A percentile compares a stretch with the other conserved stretches of the same genome.
Conservation (phyloP, 768 basidiomycete species). For the Melanogaster broomeanus region DNA sequence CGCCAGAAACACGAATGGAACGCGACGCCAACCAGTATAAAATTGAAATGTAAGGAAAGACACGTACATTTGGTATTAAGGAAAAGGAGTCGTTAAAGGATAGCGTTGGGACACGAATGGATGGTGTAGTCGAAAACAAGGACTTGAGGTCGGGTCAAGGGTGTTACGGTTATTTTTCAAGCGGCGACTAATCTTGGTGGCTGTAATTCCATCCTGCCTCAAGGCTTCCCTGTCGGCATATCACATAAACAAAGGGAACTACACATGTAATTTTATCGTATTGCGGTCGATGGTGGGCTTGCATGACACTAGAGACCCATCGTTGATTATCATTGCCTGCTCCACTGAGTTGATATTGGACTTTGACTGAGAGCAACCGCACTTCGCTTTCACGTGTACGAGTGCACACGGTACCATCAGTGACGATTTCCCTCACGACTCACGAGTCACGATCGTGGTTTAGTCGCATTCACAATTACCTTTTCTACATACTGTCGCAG, state of each 20-base stretch:
- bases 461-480: too few relatives aligned
- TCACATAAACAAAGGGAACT: too few relatives aligned
- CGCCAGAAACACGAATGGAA: constrained; percentile 27
- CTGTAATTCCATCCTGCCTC: constrained; percentile 12
- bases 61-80: constrained; percentile 32
- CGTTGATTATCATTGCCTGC: not conserved
- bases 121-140: constrained; percentile 38
- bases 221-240: constrained; percentile 1
- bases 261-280: not conserved
- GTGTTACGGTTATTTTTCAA: constrained; percentile 39
- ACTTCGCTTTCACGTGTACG: too few relatives aligned
- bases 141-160: constrained; percentile 36
- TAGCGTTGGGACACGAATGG: constrained; percentile 34
- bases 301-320: not conserved
- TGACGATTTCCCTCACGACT: too few relatives aligned
- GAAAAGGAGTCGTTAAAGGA: constrained; percentile 31
- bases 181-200: constrained; percentile 34
- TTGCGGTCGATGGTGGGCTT: not conserved
- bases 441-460: too few relatives aligned
- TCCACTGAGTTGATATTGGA: not conserved
- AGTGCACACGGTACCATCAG: too few relatives aligned
- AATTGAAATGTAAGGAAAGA: constrained; percentile 5
- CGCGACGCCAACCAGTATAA: constrained; percentile 10
- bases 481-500: too few relatives aligned
- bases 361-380: too few relatives aligned